Base-by-base conservation (phyloP, 495 filamentous ascomycete genomes). In the Durotheca rogersii region DNA sequence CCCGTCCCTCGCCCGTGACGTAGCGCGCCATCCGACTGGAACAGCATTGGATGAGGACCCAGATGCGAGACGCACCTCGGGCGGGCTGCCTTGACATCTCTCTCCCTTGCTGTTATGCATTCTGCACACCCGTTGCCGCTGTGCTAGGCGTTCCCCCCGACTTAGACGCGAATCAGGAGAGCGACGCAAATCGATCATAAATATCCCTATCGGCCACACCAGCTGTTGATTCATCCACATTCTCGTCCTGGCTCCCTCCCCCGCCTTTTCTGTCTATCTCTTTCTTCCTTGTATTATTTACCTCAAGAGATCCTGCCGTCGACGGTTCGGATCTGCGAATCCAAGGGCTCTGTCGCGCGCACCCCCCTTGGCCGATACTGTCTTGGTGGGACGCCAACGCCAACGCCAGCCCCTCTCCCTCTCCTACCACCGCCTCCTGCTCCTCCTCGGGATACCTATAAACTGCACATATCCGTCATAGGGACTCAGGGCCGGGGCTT, bases 51-150 rank as follows among this genome's bases (percentile, higher is more conserved):
- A 50, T n/a, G 41, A 60, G 41, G 40, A 29, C 51, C 25, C 33
- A 33, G 33, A 51, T 55, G 46, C 56, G 51, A 55, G 52, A 62
- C 56, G 43, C 42, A 58, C 61, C 51, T 59, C 53, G 57, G 48
- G 54, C 46, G 50, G 44, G 45, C 44, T 61, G 60, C 55, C 53
- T 60, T 56, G 49, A 51, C 41, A n/a, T n/a, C n/a, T n/a, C n/a
- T 56, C 62, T 53, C 62, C 60, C 60, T 60, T 60, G 46, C 56
- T 60, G 50, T 60, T 58, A 54, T 66, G 62, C 44, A 63, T 56
- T 53, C 52, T 62, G 52, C 53, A 60, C 48, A 66, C 60, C 42
- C 53, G 51, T 47, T 58, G 31, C 30, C 6, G 25, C 23, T 19
- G 6, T 36, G 35, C 15, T 47, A 53, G 19, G 36, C 33, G 30